A percentile compares a stretch with the other conserved stretches of the same genome.
These are phyloP conservation scores for Ogataea polymorpha DNA, from an alignment of 805 yeast genomes.

Conservation along the genomic window DNA sequence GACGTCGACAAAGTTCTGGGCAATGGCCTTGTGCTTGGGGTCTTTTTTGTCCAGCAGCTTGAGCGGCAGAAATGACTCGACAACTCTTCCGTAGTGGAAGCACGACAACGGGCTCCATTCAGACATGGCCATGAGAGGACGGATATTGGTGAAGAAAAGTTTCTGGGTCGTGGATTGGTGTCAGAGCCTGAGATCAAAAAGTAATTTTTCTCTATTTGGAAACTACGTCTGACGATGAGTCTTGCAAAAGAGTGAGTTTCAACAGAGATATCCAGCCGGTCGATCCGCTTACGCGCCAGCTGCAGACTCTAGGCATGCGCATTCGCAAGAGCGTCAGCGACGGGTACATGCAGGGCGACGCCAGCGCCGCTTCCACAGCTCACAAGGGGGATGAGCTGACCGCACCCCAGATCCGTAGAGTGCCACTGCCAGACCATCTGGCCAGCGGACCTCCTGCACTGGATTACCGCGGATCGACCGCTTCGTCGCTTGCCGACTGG, in stretches of 20 bases:
- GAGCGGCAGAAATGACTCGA: constrained; percentile 45
- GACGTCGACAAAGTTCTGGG: constrained; percentile 40
- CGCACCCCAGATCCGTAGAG: constrained; percentile 27
- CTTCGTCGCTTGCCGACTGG: constrained; percentile 44
- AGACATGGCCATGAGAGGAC: constrained; percentile 9
- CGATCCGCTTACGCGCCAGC: constrained; percentile 31
- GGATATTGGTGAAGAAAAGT: constrained; percentile 1
- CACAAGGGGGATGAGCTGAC: neutral
- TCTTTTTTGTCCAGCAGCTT: constrained; percentile 24
- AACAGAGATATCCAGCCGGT: constrained; percentile 1
- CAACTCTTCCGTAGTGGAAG: constrained; percentile 42
- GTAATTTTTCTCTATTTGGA: constrained; percentile 9
- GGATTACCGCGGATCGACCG: constrained; percentile 42
- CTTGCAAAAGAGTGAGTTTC: constrained; percentile 8
- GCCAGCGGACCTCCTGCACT: constrained; percentile 42
- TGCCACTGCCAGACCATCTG: constrained; percentile 39
- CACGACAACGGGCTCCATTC: constrained; percentile 49
- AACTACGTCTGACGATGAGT: constrained; percentile 5
- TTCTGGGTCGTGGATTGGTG: constrained; percentile 5
- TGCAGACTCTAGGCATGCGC: constrained; percentile 66
- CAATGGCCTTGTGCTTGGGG: constrained; percentile 6
- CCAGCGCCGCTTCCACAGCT: neutral
- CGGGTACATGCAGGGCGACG: constrained; percentile 41
- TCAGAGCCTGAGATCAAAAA: neutral
- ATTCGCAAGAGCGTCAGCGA: constrained; percentile 64